phyloP scores from a whole-genome alignment of 768 basidiomycete species.

The Russula emetica region DNA sequence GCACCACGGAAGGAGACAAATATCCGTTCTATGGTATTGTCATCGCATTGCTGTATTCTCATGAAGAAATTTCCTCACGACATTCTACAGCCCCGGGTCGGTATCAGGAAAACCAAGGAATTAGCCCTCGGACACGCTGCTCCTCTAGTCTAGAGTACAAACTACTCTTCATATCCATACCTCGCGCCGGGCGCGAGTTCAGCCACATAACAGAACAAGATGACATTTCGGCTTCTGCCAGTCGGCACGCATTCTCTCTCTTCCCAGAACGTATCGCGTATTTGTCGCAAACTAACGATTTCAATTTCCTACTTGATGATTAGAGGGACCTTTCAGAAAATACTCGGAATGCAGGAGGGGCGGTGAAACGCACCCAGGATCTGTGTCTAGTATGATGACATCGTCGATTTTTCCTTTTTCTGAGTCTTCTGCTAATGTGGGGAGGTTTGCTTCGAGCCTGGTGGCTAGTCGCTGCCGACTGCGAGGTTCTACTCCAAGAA shows the following conservation, averaged over 20 bases:
- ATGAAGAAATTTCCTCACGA: too few relatives aligned
- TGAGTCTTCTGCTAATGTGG: background rate
- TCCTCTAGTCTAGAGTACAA: too few relatives aligned
- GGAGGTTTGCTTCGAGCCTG: background rate
- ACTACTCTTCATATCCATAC: too few relatives aligned
- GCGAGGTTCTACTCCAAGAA: background rate
- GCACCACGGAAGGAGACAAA: too few relatives aligned
- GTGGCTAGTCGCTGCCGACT: background rate
- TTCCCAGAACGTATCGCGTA: background rate
- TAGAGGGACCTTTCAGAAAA: background rate
- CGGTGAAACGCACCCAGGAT: background rate
- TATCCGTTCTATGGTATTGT: too few relatives aligned
- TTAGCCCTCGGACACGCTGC: too few relatives aligned
- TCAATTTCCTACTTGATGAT: background rate
- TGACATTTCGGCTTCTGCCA: background rate
- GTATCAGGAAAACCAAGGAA: too few relatives aligned
- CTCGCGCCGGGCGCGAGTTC: too few relatives aligned
- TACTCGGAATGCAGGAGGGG: too few relatives aligned
- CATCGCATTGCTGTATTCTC: too few relatives aligned
- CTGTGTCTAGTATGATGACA: background rate
- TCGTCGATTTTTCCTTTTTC: background rate
- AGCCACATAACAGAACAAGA: too few relatives aligned
- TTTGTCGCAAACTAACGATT: background rate
- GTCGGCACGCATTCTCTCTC: background rate
- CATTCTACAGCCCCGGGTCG: too few relatives aligned